These are phyloP conservation scores for Monosporozyma aquatica DNA, from an alignment of 805 yeast genomes.

Conservation along the genomic window DNA sequence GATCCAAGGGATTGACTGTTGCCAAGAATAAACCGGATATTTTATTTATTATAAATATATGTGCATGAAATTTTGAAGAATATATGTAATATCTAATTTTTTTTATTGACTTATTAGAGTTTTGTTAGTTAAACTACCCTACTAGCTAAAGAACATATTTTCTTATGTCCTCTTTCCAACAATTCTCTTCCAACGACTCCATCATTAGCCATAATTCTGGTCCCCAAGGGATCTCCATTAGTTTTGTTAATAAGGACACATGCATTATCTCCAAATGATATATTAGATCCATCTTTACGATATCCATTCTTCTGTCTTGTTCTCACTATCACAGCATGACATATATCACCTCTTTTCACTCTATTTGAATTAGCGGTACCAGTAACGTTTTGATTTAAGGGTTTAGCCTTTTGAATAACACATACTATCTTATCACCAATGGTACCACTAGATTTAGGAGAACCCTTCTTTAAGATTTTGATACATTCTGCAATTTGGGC, in stretches of 20 bases:
- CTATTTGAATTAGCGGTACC: constrained; percentile 69
- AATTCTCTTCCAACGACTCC: constrained; percentile 84
- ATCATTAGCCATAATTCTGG: constrained; percentile 53
- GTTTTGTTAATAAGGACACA: constrained; percentile 89
- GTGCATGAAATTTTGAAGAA: constrained; percentile 1
- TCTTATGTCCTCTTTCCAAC: constrained; percentile 71
- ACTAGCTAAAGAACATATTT: constrained; percentile 87
- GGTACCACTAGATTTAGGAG: constrained; percentile 71
- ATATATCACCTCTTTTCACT: constrained; percentile 90
- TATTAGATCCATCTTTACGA: constrained; percentile 79
- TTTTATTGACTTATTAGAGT: background rate
- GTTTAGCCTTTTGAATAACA: constrained; percentile 86
- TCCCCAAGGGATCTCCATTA: constrained; percentile 83
- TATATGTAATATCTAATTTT: too few relatives aligned
- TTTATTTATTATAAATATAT: background rate
- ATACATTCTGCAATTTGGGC: constrained; percentile 93
- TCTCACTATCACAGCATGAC: constrained; percentile 91
- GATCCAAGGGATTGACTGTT: constrained; percentile 49
- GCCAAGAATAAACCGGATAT: constrained; percentile 33
- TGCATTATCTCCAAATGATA: constrained; percentile 92
- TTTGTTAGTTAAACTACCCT: constrained; percentile 44
- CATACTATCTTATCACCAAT: constrained; percentile 91
- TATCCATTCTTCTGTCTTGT: constrained; percentile 64
- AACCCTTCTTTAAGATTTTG: constrained; percentile 77
- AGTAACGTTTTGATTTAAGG: constrained; percentile 58